These are phyloP conservation scores for Zostera marina DNA, from an alignment of 116 monocot genomes.

Conservation along the genomic window DNA sequence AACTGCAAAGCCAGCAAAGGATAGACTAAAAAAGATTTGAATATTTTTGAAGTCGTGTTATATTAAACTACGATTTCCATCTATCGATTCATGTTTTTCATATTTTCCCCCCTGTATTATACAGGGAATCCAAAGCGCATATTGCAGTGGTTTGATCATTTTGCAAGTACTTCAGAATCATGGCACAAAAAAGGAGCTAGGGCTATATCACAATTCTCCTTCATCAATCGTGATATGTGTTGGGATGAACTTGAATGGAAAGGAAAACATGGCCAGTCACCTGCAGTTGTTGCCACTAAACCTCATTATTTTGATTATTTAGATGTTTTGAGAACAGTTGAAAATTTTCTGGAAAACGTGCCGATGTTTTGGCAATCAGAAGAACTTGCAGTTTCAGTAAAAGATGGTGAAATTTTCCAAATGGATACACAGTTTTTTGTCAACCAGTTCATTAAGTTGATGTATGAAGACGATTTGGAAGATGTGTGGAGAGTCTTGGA, in stretches of 20 bases:
- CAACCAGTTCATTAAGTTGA: constrained; percentile 40
- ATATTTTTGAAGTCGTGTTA: too few species aligned
- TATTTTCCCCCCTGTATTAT: neutral
- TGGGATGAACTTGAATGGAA: constrained; percentile 99
- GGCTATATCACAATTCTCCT: constrained; percentile 76
- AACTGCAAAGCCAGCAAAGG: too few species aligned
- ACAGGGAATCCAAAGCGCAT: constrained; percentile 59
- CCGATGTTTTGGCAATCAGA: constrained; percentile 88
- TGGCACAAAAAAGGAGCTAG: constrained; percentile 78
- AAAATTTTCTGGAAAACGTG: constrained; percentile 92
- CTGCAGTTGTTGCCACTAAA: constrained; percentile 92
- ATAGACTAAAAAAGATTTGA: too few species aligned
- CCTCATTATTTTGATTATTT: constrained; percentile 90
- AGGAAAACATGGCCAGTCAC: constrained; percentile 90
- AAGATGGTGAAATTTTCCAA: constrained; percentile 75
- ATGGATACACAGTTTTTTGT: constrained; percentile 70
- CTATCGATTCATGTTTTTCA: constrained; percentile 1
- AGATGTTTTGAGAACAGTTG: constrained; percentile 65
- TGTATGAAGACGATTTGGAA: constrained; percentile 60
- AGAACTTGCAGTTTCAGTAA: constrained; percentile 78
- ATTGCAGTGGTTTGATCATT: constrained; percentile 86
- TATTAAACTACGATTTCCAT: too few species aligned
- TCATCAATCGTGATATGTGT: constrained; percentile 70
- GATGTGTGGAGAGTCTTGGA: constrained; percentile 56
- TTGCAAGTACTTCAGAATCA: constrained; percentile 48